phyloP scores from a whole-genome alignment of 2,329 filamentous ascomycete genomes.

The Diaporthe destruens region DNA sequence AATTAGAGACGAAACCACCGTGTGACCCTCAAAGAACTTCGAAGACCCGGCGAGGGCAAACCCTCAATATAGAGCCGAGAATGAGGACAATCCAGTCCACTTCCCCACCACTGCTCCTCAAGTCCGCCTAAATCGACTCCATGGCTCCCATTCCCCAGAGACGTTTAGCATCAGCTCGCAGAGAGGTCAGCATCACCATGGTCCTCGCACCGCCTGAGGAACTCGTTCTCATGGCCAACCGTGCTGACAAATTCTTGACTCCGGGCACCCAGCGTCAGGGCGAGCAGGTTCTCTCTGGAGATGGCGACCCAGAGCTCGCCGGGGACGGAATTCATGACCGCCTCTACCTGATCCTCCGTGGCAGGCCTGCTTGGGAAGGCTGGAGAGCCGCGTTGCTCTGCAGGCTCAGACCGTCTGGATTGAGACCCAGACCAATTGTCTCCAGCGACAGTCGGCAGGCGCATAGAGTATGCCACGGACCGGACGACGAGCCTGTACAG shows the following conservation, averaged over 20 bases:
- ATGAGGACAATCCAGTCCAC: no score
- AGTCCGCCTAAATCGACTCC: background rate
- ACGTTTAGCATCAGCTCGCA: background rate
- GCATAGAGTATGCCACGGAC: conserved; percentile 1
- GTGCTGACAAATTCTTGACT: background rate
- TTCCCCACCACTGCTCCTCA: background rate
- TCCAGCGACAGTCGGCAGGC: no score
- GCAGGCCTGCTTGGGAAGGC: background rate
- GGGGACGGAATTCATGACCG: background rate
- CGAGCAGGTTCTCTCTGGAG: background rate
- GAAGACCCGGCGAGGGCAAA: no score
- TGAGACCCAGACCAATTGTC: background rate
- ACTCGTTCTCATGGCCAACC: background rate
- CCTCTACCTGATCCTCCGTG: background rate
- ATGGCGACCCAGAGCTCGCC: background rate
- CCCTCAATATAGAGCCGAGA: no score
- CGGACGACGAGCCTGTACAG: conserved; percentile 10
- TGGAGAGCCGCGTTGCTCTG: no score
- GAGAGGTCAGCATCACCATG: background rate
- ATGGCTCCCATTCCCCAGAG: background rate
- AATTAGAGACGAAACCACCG: no score
- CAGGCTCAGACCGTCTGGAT: no score
- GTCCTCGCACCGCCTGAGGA: background rate
- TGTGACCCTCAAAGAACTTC: no score
- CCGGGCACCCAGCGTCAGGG: background rate